Evolutionary conservation across 2,329 filamentous ascomycete genomes (phyloP).

Genomic region (Pseudogymnoascus sp.): DNA sequence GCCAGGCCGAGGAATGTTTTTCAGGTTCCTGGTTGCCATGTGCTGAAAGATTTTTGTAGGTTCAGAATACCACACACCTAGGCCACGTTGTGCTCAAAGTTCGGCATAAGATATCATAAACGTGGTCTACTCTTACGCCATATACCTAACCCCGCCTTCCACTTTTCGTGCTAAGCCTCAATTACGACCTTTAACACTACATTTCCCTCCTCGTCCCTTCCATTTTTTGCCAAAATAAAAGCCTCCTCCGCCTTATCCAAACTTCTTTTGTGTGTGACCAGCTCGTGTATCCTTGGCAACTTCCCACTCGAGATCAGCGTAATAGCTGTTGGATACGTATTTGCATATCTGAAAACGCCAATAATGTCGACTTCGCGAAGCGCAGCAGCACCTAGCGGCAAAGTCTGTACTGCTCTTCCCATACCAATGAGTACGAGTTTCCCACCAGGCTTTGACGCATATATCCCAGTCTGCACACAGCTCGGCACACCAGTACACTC

Average conservation of each 20-base stretch:
- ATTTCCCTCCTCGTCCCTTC: conserved; percentile 57
- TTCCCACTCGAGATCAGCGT: conserved; percentile 43
- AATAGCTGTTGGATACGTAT: conserved; percentile 67
- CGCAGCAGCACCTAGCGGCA: conserved; percentile 64
- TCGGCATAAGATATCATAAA: neutral
- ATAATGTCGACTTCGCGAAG: conserved; percentile 69
- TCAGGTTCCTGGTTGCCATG: neutral
- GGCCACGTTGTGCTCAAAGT: neutral
- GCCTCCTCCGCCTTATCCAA: conserved; percentile 53
- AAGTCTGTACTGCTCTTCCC: conserved; percentile 68
- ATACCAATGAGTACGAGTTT: conserved; percentile 72
- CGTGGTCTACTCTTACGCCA: no score
- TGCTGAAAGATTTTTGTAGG: neutral
- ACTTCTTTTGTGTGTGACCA: conserved; percentile 66
- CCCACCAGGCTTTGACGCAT: conserved; percentile 61
- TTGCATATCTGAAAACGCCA: conserved; percentile 71
- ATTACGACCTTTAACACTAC: conserved; percentile 67
- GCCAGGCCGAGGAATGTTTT: neutral
- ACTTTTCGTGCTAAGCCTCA: conserved; percentile 35
- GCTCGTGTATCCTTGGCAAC: conserved; percentile 57
- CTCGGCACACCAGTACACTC: conserved; percentile 64
- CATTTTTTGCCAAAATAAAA: conserved; percentile 63
- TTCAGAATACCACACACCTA: neutral
- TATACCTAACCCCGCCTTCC: neutral
- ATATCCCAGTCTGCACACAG: conserved; percentile 68